Evolutionary conservation across 2,329 filamentous ascomycete genomes (phyloP).

Genomic region (Arthrobotrys conoides): DNA sequence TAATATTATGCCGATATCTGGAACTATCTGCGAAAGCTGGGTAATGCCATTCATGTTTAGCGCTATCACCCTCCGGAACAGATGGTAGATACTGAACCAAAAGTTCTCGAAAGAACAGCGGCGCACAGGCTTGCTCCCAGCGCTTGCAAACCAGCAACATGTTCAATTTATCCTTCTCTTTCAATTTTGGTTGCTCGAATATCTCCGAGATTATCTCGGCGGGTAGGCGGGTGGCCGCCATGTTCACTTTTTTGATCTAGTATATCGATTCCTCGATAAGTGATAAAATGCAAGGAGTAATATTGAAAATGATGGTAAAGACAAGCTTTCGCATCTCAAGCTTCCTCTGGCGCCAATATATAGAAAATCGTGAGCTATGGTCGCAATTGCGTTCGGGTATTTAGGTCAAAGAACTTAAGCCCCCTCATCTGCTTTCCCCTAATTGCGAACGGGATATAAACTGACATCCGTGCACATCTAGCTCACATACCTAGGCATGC

Average conservation of each 20-base stretch:
- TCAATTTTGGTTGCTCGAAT: constrained; percentile 5
- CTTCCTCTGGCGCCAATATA: background rate
- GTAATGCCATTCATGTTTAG: constrained; percentile 1
- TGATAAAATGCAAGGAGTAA: too few species aligned
- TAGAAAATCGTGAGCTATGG: background rate
- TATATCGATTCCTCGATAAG: too few species aligned
- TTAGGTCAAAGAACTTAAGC: too few species aligned
- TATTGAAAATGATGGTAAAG: too few species aligned
- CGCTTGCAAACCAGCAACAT: constrained; percentile 9
- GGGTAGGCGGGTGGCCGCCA: background rate
- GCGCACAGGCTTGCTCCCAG: constrained; percentile 16
- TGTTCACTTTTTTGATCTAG: background rate
- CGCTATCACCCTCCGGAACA: background rate
- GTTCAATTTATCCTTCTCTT: constrained; percentile 12
- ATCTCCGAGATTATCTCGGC: constrained; percentile 8
- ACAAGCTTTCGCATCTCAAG: too few species aligned
- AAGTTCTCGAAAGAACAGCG: constrained; percentile 3
- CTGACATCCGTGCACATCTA: too few species aligned
- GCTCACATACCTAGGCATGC: constrained; percentile 8
- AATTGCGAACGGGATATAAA: too few species aligned
- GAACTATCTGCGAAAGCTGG: background rate
- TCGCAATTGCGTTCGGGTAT: too few species aligned
- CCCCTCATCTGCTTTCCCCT: too few species aligned
- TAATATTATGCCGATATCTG: constrained; percentile 10
- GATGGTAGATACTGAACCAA: constrained; percentile 12